Evolutionary conservation across 345 rosid species (phyloP).

Genomic region (Aethionema arabicum): DNA sequence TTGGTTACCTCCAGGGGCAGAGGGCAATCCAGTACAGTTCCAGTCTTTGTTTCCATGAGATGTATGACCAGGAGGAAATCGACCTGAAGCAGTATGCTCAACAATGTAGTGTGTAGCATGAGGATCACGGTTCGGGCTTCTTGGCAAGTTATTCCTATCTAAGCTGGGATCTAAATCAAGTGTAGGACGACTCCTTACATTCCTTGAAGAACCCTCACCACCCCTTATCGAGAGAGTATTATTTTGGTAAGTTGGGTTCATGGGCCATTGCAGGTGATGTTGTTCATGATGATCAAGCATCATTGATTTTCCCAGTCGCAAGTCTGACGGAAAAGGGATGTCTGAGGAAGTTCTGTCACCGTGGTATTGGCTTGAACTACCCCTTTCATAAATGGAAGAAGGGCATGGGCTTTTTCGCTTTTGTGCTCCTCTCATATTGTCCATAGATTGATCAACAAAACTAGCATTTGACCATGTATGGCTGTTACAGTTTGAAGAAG

Average conservation of each 20-base stretch:
- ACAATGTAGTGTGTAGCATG: slow-evolving; percentile 41
- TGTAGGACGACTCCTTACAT: slow-evolving; percentile 74
- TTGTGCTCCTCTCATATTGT: slow-evolving; percentile 58
- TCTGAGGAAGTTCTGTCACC: slow-evolving; percentile 66
- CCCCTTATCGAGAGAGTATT: slow-evolving; percentile 53
- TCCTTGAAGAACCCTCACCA: slow-evolving; percentile 73
- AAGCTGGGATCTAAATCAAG: slow-evolving; percentile 56
- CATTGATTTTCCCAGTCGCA: slow-evolving; percentile 52
- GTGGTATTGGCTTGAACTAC: slow-evolving; percentile 64
- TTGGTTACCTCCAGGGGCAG: slow-evolving; percentile 53
- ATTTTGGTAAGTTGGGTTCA: slow-evolving; percentile 46
- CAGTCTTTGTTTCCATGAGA: slow-evolving; percentile 50
- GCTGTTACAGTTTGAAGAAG: slow-evolving; percentile 60
- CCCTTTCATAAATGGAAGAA: slow-evolving; percentile 65
- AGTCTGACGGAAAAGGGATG: slow-evolving; percentile 48
- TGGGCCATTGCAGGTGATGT: slow-evolving; percentile 49
- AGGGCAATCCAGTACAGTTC: slow-evolving; percentile 52
- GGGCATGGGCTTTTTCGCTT: slow-evolving; percentile 75
- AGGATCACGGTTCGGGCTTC: slow-evolving; percentile 43
- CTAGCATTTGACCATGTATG: slow-evolving; percentile 55
- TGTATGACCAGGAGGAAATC: slow-evolving; percentile 47
- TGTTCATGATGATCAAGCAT: slow-evolving; percentile 43
- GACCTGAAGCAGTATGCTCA: slow-evolving; percentile 48
- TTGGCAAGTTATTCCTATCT: slow-evolving; percentile 47
- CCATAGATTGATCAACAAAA: slow-evolving; percentile 53